These are phyloP conservation scores for Syncephalastrum contaminatum DNA, from an alignment of 371 early-diverging fungal genomes.

Conservation along the genomic window DNA sequence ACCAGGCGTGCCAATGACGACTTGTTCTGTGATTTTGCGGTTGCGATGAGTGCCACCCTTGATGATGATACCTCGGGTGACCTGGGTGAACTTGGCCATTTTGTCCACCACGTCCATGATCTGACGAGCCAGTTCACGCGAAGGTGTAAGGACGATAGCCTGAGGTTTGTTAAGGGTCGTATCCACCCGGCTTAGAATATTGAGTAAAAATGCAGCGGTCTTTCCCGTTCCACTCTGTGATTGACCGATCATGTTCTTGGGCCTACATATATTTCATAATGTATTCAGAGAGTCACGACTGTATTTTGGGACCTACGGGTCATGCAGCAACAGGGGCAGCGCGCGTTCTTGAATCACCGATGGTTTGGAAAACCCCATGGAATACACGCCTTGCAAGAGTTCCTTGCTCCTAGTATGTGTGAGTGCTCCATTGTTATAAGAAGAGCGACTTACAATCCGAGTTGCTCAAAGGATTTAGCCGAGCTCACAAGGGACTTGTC, in stretches of 20 bases:
- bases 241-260: constrained; percentile 49
- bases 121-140: constrained; percentile 98
- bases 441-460: constrained; percentile 57
- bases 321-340: constrained; percentile 78
- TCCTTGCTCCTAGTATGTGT: constrained; percentile 50
- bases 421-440: not conserved
- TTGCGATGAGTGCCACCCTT: constrained; percentile 61
- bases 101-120: constrained; percentile 87
- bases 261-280: constrained; percentile 15
- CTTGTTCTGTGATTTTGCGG: constrained; percentile 67
- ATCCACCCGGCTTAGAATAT: constrained; percentile 82
- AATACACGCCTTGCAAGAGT: constrained; percentile 90
- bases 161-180: constrained; percentile 43
- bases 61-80: constrained; percentile 75
- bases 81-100: constrained; percentile 86
- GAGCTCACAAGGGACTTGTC: constrained; percentile 30
- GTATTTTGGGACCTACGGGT: constrained; percentile 53
- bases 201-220: constrained; percentile 95
- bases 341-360: constrained; percentile 97
- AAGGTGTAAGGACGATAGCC: constrained; percentile 95
- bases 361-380: constrained; percentile 90
- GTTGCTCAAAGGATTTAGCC: constrained; percentile 73
- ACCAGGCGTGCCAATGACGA: constrained; percentile 99
- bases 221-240: constrained; percentile 49
- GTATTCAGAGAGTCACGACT: not conserved